These are phyloP conservation scores for Argentina anserina DNA, from an alignment of 306 rosid genomes.

Conservation along the genomic window DNA sequence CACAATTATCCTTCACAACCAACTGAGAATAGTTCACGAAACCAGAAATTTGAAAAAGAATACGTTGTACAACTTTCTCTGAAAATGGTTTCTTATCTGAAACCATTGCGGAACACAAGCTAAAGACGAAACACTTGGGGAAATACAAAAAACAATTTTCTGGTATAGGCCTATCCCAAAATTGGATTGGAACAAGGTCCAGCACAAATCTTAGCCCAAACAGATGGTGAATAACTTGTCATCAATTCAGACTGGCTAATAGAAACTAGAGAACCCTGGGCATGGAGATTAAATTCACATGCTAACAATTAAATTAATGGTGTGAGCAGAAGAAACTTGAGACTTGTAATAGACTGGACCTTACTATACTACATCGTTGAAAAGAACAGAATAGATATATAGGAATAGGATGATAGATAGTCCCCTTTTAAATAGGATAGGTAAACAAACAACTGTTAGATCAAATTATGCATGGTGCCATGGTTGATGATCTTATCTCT, in stretches of 20 bases:
- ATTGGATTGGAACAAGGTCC: not conserved
- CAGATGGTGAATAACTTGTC: not conserved
- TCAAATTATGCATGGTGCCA: not conserved
- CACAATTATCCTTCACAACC: too few species aligned
- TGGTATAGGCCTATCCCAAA: not conserved
- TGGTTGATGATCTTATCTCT: not conserved
- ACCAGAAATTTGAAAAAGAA: too few species aligned
- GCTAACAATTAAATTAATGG: not conserved
- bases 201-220: not conserved
- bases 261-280: not conserved
- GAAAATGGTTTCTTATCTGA: too few species aligned
- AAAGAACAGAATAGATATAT: not conserved
- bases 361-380: not conserved
- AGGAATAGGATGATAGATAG: not conserved
- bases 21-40: too few species aligned
- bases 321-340: not conserved
- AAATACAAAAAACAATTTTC: too few species aligned
- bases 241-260: not conserved
- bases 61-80: too few species aligned
- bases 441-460: not conserved
- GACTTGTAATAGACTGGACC: not conserved
- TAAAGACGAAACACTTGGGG: too few species aligned
- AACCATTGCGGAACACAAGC: too few species aligned
- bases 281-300: not conserved
- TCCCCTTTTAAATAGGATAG: not conserved